Evolutionary conservation across 2,329 filamentous ascomycete genomes (phyloP), one percentile per base, ranked within the genome.

Genomic region (Fusarium virguliforme): DNA sequence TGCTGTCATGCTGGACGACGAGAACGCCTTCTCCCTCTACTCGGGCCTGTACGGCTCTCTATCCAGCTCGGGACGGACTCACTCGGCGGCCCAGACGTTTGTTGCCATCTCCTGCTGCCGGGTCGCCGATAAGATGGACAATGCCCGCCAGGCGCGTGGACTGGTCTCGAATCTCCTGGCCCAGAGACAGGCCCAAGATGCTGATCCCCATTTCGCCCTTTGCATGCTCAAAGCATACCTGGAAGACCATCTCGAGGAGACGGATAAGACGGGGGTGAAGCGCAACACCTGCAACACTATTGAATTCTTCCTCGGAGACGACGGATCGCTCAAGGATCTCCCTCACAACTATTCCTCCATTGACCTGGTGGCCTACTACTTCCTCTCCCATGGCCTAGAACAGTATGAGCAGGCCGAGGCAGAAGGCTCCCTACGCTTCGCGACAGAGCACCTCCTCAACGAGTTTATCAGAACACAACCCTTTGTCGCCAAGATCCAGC

Each of bases 1-100:
- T 28, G 67, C 67, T 28, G 67, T 72, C 41, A 74, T 76, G 70
- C 66, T 64, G 6, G 75, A 77, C 43, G 73, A 75, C n/a, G 41
- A 69, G 40, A 75, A 73, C 41, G 72, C 75, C 30, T 74, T 68
- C 24, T 3, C n/a, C 9, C 62, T 77, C 8, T 75, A 75, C 54
- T 37, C 32, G 4, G 26, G 56, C 6, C 71, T 77, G n/a, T 60
- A 68, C 32, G 40, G 34, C 5, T n/a, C 18, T 15, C 34, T 75
- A 13, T 15, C 51, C n/a, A 51, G 35, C 1, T 50, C 37, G 8
- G 12, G 41, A 13, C 56, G 54, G 10, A 46, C 66, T 26, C 28
- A 37, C 26, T 18, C 46, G 8, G 40, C 37, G 10, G 65, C 68
- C 18, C 67, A 55, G 50, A 62, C 43, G 24, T 54, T 71, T 30